A percentile compares a stretch with the other conserved stretches of the same genome.
Conservation (phyloP, 2,329 filamentous ascomycete species). For the Didymella pinodella region DNA sequence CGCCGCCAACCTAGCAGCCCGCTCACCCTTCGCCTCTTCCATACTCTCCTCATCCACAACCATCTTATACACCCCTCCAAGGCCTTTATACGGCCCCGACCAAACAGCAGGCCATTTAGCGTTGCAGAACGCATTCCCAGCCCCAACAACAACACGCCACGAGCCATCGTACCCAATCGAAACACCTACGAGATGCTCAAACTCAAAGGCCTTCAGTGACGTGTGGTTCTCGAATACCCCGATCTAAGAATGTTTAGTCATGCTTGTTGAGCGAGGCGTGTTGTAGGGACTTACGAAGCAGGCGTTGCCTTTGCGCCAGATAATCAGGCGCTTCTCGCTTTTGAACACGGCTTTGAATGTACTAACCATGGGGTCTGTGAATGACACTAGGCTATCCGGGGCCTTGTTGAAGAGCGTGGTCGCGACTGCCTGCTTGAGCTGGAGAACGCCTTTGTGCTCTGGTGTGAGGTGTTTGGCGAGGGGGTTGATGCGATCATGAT, state of each 20-base stretch:
- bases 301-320: conserved; percentile 33
- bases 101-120: conserved; percentile 29
- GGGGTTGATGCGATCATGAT: conserved; percentile 21
- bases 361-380: conserved; percentile 23
- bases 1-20: conserved; percentile 16
- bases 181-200: conserved; percentile 29
- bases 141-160: conserved; percentile 26
- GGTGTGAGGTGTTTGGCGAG: conserved; percentile 14
- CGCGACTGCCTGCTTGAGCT: conserved; percentile 29
- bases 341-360: conserved; percentile 29
- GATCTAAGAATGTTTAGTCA: conserved; percentile 11
- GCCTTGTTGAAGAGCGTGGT: conserved; percentile 26
- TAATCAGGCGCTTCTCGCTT: conserved; percentile 21
- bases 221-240: conserved; percentile 28
- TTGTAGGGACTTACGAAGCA: conserved; percentile 23
- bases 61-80: conserved; percentile 26
- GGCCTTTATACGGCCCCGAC: conserved; percentile 27
- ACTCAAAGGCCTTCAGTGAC: conserved; percentile 17
- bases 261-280: too few species aligned
- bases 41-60: conserved; percentile 22
- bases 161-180: conserved; percentile 32
- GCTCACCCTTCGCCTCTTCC: conserved; percentile 8
- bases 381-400: conserved; percentile 6
- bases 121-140: conserved; percentile 23
- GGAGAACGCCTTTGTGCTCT: not conserved